Conservation (phyloP, 306 rosid genomes). For the Vicia sativa region DNA sequence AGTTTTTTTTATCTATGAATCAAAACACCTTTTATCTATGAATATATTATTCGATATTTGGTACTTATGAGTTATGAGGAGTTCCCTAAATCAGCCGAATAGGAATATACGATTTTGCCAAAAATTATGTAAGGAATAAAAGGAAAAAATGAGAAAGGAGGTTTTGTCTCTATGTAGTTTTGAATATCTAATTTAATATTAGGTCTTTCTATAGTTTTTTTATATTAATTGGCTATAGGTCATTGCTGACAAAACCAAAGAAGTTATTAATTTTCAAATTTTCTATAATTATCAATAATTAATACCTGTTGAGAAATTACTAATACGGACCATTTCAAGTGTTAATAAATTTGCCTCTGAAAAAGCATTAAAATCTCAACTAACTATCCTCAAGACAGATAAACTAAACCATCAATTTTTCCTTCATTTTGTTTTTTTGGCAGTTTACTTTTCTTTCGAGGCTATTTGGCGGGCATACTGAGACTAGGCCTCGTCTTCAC, state of each 20-base stretch:
- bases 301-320: not conserved
- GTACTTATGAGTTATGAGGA: not conserved
- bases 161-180: not conserved
- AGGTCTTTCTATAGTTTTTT: too few species aligned
- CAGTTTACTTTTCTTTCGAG: not conserved
- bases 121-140: not conserved
- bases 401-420: not conserved
- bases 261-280: not conserved
- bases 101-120: slow-evolving; percentile 23
- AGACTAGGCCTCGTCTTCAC: slow-evolving; percentile 9
- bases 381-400: slow-evolving; percentile 53
- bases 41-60: not conserved
- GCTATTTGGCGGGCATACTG: slow-evolving; percentile 9
- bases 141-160: slow-evolving; percentile 3
- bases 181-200: not conserved
- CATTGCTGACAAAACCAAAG: not conserved
- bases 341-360: not conserved
- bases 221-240: too few species aligned
- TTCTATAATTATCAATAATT: not conserved
- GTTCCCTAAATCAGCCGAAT: not conserved
- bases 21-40: too few species aligned
- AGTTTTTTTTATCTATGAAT: too few species aligned
- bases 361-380: slow-evolving; percentile 42
- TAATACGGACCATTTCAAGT: slow-evolving; percentile 15
- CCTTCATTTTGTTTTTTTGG: not conserved